Evolutionary conservation across 2,329 filamentous ascomycete genomes (phyloP), one percentile per base, ranked within the genome.

Genomic region (Exophiala sp.): DNA sequence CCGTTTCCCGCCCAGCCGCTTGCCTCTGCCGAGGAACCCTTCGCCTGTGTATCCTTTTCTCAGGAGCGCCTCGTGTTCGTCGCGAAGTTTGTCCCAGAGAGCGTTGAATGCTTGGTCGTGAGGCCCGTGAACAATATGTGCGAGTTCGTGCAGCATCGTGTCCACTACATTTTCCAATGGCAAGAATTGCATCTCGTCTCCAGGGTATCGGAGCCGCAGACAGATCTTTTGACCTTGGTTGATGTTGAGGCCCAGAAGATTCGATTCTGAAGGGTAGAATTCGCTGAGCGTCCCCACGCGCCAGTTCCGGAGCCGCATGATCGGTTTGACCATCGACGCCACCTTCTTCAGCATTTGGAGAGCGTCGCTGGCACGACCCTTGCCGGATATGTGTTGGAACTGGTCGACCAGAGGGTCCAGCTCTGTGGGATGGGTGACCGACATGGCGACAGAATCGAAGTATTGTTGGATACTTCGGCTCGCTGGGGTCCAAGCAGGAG

Each of bases 141-240:
- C 83, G 2, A 97, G 79, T 60, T 97, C 91, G 65, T 97, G 91
- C 16, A 97, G 80, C 82, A 97, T 86, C 0, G 91, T 97, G 66
- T 96, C 89, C 37, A 88, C 76, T 6, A 95, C 77, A 57, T 86
- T 74, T 63, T 96, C 88, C 50, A 90, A 70, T 1, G 86, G 83
- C 16, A 95, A 68, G 62, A 97, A 97, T 60, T 88, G 82, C 32
- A 73, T 80, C 8, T 79, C 76, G 64, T 95, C 87, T 60, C 79
- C 75, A 4, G 86, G 74, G 66, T 93, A 84, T 48, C 91, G 83
- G 51, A 97, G 72, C 37, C 91, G 82, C 18, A 97, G 73, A 57
- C 87, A 85, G 58, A 97, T 95, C 64, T 83, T 85, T 63, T 83
- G 76, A 3, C 88, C 89, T 14, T 70, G 69, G 62, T 91, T 86